Percentiles rank a stretch among this genome's conserved stretches.
Conservation (phyloP, 441 rosid genomes). For the Flueggea neowawraea region DNA sequence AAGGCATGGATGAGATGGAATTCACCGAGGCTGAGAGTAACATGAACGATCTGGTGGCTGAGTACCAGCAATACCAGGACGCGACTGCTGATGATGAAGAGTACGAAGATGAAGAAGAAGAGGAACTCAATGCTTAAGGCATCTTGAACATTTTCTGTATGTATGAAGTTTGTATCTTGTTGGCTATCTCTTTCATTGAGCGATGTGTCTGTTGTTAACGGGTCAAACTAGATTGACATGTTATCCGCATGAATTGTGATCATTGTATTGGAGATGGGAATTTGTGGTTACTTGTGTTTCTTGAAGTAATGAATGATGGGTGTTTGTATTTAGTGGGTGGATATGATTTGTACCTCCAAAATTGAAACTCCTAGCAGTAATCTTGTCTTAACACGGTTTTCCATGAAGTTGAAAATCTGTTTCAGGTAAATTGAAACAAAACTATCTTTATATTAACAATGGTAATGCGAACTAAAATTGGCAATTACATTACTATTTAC, state of each 20-base stretch:
- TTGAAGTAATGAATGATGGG: slow-evolving; percentile 1
- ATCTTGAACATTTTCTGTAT: not conserved
- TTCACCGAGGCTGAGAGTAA: slow-evolving; percentile 72
- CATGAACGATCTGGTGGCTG: slow-evolving; percentile 69
- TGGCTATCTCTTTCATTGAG: slow-evolving; percentile 13
- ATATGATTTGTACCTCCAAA: slow-evolving; percentile 5
- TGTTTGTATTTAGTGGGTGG: slow-evolving; percentile 8
- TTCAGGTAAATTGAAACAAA: too few relatives aligned
- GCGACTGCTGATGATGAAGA: slow-evolving; percentile 23
- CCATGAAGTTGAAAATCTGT: too few relatives aligned
- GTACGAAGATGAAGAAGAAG: slow-evolving; percentile 23
- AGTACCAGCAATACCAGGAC: slow-evolving; percentile 44
- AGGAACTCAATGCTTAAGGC: slow-evolving; percentile 22
- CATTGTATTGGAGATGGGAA: slow-evolving; percentile 11
- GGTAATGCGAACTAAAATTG: too few relatives aligned
- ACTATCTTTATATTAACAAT: too few relatives aligned
- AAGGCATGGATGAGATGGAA: slow-evolving; percentile 79
- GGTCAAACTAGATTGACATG: slow-evolving; percentile 16
- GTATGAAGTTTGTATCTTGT: slow-evolving; percentile 12
- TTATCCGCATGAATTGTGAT: slow-evolving; percentile 10
- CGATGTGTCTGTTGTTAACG: slow-evolving; percentile 10
- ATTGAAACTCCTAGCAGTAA: not conserved
- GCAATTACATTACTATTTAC: too few relatives aligned
- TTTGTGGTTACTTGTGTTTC: not conserved
- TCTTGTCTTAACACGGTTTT: too few relatives aligned